These are phyloP conservation scores for Eucalyptus tenuipes DNA, from an alignment of 345 rosid genomes.

Conservation along the genomic window DNA sequence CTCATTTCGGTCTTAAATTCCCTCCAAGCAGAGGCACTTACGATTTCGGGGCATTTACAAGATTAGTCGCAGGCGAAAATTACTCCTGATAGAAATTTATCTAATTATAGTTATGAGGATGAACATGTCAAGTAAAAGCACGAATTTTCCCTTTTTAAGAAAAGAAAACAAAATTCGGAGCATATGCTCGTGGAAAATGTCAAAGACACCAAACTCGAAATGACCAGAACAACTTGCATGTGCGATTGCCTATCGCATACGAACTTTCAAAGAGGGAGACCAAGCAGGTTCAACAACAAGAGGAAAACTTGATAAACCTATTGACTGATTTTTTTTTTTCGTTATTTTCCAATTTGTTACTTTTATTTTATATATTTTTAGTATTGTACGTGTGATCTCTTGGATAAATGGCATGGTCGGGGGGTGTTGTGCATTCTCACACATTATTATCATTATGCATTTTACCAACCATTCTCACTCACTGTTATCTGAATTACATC, in stretches of 20 bases:
- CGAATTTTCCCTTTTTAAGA: background rate
- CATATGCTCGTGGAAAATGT: background rate
- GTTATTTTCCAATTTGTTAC: background rate
- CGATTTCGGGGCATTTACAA: background rate
- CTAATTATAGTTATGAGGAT: background rate
- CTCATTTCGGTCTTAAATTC: background rate
- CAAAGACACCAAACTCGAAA: background rate
- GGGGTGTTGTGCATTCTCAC: background rate
- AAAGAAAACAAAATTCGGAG: background rate
- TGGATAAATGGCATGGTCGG: background rate
- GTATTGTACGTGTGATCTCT: background rate
- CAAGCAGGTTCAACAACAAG: background rate
- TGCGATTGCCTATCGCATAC: background rate
- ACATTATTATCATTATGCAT: background rate
- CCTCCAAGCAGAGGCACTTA: background rate
- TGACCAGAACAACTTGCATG: background rate
- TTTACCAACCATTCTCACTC: background rate
- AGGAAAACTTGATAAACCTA: background rate
- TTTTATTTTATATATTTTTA: background rate
- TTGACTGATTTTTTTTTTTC: background rate
- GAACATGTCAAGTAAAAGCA: background rate
- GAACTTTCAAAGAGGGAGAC: background rate
- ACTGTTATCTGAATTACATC: background rate
- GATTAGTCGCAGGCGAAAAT: background rate
- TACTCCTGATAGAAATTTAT: background rate